Base-by-base conservation (phyloP, 164 flowering plant genomes). In the Berberis vulgaris region DNA sequence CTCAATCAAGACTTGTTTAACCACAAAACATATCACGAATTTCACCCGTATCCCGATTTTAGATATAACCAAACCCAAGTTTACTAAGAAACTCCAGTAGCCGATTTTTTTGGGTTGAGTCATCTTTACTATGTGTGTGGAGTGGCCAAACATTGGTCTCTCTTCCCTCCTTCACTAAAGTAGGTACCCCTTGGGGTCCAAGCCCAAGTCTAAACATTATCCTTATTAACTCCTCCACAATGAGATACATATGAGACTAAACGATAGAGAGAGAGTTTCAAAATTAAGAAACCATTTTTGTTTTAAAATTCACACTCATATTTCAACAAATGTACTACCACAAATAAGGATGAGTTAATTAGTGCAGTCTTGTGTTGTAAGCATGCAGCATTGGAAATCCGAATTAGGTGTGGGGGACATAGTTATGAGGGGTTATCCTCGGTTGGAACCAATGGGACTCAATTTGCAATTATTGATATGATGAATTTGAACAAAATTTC, bases 341-440 rank as follows among this genome's bases (percentile, higher is more conserved):
- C 45, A 50, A 75, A 61, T 42, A 64, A 69, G 12, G 64, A 69
- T 26, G 61, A 75, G 58, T 46, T 70, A 26, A 65, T 41, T 12
- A 44, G 55, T 42, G 39, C 75, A 6, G 49, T 75, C 43, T 41
- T 66, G 41, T 75, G 78, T 50, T 63, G 67, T 42, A 62, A 67
- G 49, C 74, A 75, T 47, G 65, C 50, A 5, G 43, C 65, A 13
- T 61, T 63, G 57, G 53, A 10, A 2, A 69, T 75, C 12, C 47
- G 66, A 60, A 56, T 72, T 26, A 67, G 78, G 43, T 58, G 71
- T 55, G 78, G 78, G 0, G 77, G 77, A 2, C 77, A 73, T 40
- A 70, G 71, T 64, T 73, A 73, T 41, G 77, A 70, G 55, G 54
- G 54, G 1, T 52, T 52, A 10, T 52, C 61, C 69, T 66, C 64